These are phyloP conservation scores for Cercospora citrullina DNA, from an alignment of 2,329 filamentous ascomycete species.

Conservation along the genomic window DNA sequence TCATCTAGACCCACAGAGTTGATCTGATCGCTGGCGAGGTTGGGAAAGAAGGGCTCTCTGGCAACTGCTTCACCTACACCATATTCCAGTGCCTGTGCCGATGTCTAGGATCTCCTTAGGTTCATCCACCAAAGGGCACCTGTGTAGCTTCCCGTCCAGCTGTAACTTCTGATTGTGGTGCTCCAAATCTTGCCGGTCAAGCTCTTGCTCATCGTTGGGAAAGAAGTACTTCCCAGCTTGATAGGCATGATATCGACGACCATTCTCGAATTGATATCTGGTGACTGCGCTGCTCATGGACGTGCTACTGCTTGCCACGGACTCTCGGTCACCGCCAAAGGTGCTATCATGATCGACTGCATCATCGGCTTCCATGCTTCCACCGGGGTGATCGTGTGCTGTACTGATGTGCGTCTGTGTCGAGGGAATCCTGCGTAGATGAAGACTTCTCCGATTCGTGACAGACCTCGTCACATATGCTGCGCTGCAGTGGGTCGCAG, in stretches of 20 bases:
- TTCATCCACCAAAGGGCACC: conserved; percentile 43
- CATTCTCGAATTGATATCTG: conserved; percentile 25
- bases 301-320: conserved; percentile 28
- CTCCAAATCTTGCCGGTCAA: conserved; percentile 36
- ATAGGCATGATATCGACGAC: conserved; percentile 31
- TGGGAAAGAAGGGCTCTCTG: background rate
- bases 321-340: conserved; percentile 32
- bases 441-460: background rate
- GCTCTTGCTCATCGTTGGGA: conserved; percentile 39
- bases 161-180: conserved; percentile 37
- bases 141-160: conserved; percentile 41
- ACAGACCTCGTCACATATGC: background rate
- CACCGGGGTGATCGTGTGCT: background rate
- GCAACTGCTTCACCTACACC: conserved; percentile 12
- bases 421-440: background rate
- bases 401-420: background rate
- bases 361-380: conserved; percentile 33
- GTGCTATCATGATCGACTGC: conserved; percentile 31
- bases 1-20: background rate
- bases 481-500: background rate
- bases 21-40: background rate
- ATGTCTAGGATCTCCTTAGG: conserved; percentile 50
- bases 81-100: conserved; percentile 45
- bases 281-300: conserved; percentile 23
- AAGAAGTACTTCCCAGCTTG: conserved; percentile 36